phyloP scores from a whole-genome alignment of 2,329 filamentous ascomycete genomes.

The Paracorniculantispora psalliotae region DNA sequence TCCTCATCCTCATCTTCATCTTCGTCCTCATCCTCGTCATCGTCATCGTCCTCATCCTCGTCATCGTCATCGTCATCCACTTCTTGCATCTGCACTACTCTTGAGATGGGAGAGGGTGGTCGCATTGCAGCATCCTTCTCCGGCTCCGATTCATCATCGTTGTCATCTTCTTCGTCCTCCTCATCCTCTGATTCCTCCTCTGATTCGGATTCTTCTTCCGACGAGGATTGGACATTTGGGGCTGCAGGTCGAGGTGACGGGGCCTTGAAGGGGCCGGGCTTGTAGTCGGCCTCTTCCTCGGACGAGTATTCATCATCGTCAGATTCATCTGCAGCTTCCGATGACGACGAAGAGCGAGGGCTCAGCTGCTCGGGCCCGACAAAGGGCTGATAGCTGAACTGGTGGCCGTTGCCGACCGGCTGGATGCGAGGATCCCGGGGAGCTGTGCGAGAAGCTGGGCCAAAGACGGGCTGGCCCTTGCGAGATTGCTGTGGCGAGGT shows the following conservation, averaged over 20 bases:
- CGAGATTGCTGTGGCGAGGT: slow-evolving; percentile 31
- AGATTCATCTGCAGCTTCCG: slow-evolving; percentile 20
- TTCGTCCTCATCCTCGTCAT: background rate
- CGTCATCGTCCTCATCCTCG: background rate
- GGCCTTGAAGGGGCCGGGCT: background rate
- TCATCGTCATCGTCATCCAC: background rate
- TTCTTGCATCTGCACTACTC: background rate
- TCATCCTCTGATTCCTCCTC: background rate
- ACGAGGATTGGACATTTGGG: background rate
- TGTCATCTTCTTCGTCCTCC: background rate
- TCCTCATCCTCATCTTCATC: slow-evolving; percentile 10
- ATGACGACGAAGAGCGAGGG: slow-evolving; percentile 26
- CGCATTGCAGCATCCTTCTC: background rate
- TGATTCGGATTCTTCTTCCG: background rate
- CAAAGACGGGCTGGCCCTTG: slow-evolving; percentile 30
- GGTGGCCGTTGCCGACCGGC: slow-evolving; percentile 37
- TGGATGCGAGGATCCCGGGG: slow-evolving; percentile 36
- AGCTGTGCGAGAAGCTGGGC: slow-evolving; percentile 25
- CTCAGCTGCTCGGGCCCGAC: slow-evolving; percentile 32
- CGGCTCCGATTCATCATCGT: background rate
- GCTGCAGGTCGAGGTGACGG: background rate
- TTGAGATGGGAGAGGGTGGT: background rate
- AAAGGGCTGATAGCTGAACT: slow-evolving; percentile 36
- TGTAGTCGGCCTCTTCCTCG: background rate
- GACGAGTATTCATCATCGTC: slow-evolving; percentile 16